Conservation (phyloP, 108 stramenopile species). For the Aurantiochytrium sp. region DNA sequence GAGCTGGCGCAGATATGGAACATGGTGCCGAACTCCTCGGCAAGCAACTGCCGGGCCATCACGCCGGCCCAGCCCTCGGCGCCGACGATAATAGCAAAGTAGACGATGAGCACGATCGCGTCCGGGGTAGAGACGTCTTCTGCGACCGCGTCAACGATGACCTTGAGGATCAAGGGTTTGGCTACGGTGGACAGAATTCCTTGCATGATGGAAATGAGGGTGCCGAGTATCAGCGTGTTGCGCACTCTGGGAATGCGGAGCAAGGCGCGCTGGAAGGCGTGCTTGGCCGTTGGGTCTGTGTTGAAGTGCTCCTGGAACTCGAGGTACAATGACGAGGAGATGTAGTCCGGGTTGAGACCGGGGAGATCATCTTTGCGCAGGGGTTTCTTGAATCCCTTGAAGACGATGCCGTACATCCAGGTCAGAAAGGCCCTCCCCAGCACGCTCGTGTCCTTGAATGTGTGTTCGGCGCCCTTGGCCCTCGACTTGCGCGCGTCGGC, state of each 20-base stretch:
- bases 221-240: not conserved
- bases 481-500: not conserved
- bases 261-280: not conserved
- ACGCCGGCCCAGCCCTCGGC: constrained; percentile 6
- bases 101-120: not conserved
- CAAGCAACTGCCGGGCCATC: not conserved
- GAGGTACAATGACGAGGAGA: not conserved
- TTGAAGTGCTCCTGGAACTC: not conserved
- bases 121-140: not conserved
- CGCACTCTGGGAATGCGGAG: not conserved
- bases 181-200: not conserved
- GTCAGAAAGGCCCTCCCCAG: not conserved
- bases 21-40: constrained; percentile 1
- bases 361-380: not conserved
- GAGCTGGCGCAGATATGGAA: constrained; percentile 15
- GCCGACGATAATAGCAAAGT: not conserved
- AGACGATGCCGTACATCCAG: not conserved
- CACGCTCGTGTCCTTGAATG: not conserved
- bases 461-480: not conserved
- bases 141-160: not conserved
- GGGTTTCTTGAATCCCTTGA: not conserved
- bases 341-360: not conserved
- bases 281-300: not conserved
- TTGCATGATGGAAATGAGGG: not conserved
- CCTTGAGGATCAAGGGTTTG: not conserved